Evolutionary conservation across 768 basidiomycete species (phyloP), one percentile per base, ranked within the genome.

Genomic region (Leucocoprinus leucothites): DNA sequence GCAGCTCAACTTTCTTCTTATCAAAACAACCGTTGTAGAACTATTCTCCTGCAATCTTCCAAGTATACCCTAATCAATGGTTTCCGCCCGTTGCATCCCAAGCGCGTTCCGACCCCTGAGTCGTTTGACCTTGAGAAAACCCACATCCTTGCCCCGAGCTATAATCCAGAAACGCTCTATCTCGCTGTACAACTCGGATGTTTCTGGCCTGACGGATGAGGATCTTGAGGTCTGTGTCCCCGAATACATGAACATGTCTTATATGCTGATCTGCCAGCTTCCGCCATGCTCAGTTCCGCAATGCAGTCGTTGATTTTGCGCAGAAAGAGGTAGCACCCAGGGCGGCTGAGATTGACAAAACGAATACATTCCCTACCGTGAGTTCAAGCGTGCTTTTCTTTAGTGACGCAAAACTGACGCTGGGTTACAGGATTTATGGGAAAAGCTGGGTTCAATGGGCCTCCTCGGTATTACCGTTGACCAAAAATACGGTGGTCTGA

Each of bases 361-460:
- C 80, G 24, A 96, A 97, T 69, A 85, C 75, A 49, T 91, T 89
- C 61, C 94, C 94, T 18, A 62, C 70, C 57, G 91, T 93, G 64
- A 60, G 82, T 58, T 6, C 40, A 16, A 34, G 25, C 49, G 8
- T 48, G 18, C 38, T 41, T 19, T 26, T 56, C 25, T 19, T 58
- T 34, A 46, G 51, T 45, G 40, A 45, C 51, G 36, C 45, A 47
- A 52, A 50, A n/a, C 50, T 57, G n/a, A 35, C 36, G 43, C 48
- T 47, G 42, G 44, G 45, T 19, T 59, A 16, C 63, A 94, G 90
- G 85, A 90, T 65, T 73, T 96, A 38, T 94, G 93, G 87, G 82
- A 87, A 65, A 93, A 92, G 69, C 77, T 98, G 44, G 92, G 94
- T 3, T 79, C 82, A 19, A 96, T 98, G 94, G 95, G 95, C 9